phyloP scores from a whole-genome alignment of 2,329 filamentous ascomycete species.

The Colletotrichum horii region DNA sequence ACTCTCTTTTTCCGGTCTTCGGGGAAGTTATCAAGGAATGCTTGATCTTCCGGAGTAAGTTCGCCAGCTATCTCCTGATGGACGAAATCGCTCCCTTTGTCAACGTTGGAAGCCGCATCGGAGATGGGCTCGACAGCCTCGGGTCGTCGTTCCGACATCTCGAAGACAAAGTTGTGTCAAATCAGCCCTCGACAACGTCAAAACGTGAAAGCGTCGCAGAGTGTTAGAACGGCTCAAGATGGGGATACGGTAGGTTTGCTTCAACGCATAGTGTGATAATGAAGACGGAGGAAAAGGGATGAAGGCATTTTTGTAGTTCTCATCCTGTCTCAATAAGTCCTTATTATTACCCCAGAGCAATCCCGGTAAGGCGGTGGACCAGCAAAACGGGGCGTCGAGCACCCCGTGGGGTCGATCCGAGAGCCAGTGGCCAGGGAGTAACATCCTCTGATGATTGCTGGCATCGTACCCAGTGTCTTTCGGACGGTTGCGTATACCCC shows the following conservation, averaged over 20 bases:
- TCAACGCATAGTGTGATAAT: background rate
- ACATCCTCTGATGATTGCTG: background rate
- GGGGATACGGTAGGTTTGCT: background rate
- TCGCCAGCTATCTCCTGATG: background rate
- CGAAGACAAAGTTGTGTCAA: background rate
- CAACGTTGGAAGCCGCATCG: background rate
- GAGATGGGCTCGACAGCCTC: background rate
- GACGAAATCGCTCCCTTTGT: background rate
- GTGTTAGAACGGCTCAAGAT: background rate
- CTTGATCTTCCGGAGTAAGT: background rate
- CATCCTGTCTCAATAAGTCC: background rate
- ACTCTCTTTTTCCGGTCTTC: background rate
- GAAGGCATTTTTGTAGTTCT: background rate
- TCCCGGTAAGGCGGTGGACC: background rate
- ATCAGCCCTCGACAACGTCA: background rate
- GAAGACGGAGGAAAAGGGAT: background rate
- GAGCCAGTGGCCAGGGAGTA: background rate
- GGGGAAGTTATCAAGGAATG: background rate
- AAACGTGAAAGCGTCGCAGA: fast-evolving
- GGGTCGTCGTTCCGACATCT: background rate
- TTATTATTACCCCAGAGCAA: background rate
- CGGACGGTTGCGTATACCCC: background rate
- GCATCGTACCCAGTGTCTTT: background rate
- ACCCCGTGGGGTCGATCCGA: background rate
- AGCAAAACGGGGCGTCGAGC: background rate